Conservation (phyloP, 345 rosid species). For the Firmiana major region DNA sequence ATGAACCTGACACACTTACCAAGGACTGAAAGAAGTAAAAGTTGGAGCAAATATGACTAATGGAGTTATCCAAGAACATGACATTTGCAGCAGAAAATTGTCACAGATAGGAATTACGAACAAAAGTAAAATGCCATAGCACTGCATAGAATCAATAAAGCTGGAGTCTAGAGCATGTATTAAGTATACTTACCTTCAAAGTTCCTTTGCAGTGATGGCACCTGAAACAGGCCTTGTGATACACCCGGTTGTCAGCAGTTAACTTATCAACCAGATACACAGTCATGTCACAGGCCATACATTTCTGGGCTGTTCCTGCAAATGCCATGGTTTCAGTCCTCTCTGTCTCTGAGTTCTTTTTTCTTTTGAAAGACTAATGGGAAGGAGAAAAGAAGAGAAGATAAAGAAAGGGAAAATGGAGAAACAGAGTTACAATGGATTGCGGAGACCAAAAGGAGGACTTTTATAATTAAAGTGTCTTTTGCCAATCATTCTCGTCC, state of each 20-base stretch:
- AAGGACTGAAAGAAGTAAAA: background rate
- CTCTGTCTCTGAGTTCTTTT: background rate
- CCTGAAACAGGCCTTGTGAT: slow-evolving; percentile 93
- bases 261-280: slow-evolving; percentile 92
- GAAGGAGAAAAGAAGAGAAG: background rate
- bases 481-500: background rate
- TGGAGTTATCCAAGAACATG: background rate
- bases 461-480: background rate
- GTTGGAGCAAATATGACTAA: too few species aligned
- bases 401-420: background rate
- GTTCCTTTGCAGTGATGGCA: slow-evolving; percentile 99
- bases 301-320: slow-evolving; percentile 98
- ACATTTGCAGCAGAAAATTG: background rate
- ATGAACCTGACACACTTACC: background rate
- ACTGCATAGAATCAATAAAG: background rate
- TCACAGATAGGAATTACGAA: background rate
- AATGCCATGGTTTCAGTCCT: slow-evolving; percentile 56
- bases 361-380: background rate
- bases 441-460: slow-evolving; percentile 2
- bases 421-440: background rate
- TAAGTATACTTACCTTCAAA: slow-evolving; percentile 59
- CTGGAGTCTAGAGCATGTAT: background rate
- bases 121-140: background rate
- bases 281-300: slow-evolving; percentile 97
- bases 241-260: slow-evolving; percentile 89